Percentiles rank a stretch among this genome's conserved stretches.
These are phyloP conservation scores for Mortierella sp. DNA, from an alignment of 371 early-diverging fungal genomes.

Conservation along the genomic window DNA sequence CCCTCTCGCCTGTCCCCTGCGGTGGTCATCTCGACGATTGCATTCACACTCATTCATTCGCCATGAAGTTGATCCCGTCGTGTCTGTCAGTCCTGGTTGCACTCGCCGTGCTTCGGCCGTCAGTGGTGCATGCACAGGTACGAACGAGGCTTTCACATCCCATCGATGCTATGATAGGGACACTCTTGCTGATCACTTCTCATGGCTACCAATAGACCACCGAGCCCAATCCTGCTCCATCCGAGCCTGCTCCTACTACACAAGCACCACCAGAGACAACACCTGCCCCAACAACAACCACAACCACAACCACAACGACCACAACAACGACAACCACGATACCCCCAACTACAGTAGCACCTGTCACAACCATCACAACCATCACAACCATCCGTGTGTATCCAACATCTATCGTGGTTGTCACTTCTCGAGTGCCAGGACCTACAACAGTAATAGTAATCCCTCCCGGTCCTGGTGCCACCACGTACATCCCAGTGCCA, in stretches of 20 bases:
- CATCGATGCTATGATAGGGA: too few species aligned
- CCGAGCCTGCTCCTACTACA: conserved; percentile 3
- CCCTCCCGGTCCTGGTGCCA: too few species aligned
- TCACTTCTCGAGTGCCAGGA: too few species aligned
- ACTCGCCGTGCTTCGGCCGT: conserved; percentile 11
- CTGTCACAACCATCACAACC: conserved; percentile 3
- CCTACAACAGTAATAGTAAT: too few species aligned
- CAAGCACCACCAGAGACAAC: background rate
- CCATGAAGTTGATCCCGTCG: background rate
- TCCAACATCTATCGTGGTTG: too few species aligned
- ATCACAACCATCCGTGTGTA: background rate
- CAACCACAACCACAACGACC: background rate
- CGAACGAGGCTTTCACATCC: too few species aligned
- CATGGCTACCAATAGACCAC: too few species aligned
- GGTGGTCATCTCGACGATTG: background rate
- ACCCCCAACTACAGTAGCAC: background rate
- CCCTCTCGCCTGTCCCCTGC: conserved; percentile 5
- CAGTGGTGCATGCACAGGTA: conserved; percentile 13
- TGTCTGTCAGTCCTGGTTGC: conserved; percentile 9
- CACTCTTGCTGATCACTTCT: too few species aligned
- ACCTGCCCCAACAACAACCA: background rate
- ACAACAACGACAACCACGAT: background rate
- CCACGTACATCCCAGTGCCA: too few species aligned
- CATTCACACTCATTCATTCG: background rate
- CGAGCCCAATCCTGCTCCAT: too few species aligned